Evolutionary conservation across 129 eudicot species (phyloP).

Genomic region (Artemisia argyi): DNA sequence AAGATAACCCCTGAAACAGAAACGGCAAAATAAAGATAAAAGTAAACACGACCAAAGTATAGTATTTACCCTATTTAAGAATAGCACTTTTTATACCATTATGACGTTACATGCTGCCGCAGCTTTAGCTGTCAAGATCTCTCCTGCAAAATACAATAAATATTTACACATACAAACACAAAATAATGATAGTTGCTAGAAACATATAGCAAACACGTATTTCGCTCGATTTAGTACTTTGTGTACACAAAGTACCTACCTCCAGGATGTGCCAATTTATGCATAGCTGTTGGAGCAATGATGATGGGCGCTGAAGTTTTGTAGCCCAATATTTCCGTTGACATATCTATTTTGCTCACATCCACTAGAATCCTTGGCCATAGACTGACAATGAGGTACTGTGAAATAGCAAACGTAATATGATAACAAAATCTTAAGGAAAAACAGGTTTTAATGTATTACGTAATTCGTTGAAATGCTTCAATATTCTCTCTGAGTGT

Average conservation of each 20-base stretch:
- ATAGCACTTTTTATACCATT: slow-evolving; percentile 50
- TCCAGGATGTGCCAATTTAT: slow-evolving; percentile 74
- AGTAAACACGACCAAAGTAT: background rate
- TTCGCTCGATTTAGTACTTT: background rate
- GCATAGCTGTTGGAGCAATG: slow-evolving; percentile 84
- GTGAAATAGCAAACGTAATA: slow-evolving; percentile 1
- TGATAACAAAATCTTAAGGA: background rate
- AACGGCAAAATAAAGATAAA: background rate
- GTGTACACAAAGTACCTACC: slow-evolving; percentile 32
- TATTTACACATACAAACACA: background rate
- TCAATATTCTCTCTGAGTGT: slow-evolving; percentile 62
- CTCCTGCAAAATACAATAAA: slow-evolving; percentile 53
- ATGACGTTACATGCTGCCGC: slow-evolving; percentile 71
- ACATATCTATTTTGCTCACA: slow-evolving; percentile 72
- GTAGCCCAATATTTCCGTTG: slow-evolving; percentile 69
- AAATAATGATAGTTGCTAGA: background rate
- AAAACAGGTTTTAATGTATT: slow-evolving; percentile 5
- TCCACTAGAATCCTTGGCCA: slow-evolving; percentile 77
- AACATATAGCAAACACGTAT: background rate
- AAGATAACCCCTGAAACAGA: slow-evolving; percentile 66
- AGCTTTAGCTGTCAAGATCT: slow-evolving; percentile 86
- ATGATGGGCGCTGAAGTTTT: slow-evolving; percentile 75
- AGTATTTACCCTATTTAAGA: background rate
- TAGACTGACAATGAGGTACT: slow-evolving; percentile 35
- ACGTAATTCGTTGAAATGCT: slow-evolving; percentile 68